These are phyloP conservation scores for Saccharomyces mikatae DNA, from an alignment of 805 yeast genomes.

Conservation along the genomic window DNA sequence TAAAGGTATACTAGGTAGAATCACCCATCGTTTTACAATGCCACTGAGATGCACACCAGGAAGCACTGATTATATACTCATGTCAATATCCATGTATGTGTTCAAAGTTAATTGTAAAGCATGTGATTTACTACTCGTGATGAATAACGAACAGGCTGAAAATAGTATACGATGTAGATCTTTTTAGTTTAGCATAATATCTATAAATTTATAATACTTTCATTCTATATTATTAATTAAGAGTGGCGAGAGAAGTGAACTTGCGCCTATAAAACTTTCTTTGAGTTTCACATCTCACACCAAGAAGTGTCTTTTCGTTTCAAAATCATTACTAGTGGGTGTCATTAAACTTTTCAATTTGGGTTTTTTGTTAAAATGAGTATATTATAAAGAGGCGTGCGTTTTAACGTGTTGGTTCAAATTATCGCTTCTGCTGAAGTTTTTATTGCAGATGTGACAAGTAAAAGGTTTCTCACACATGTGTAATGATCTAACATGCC, in stretches of 20 bases:
- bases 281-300: not conserved
- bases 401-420: slow-evolving; percentile 59
- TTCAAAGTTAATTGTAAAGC: not conserved
- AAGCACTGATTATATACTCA: not conserved
- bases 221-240: not conserved
- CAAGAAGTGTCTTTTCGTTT: not conserved
- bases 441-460: slow-evolving; percentile 53
- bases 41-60: not conserved
- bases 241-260: not conserved
- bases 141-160: not conserved
- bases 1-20: not conserved
- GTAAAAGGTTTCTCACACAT: slow-evolving; percentile 64
- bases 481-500: slow-evolving; percentile 68
- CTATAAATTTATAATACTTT: not conserved
- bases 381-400: slow-evolving; percentile 30
- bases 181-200: not conserved
- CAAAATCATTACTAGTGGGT: not conserved
- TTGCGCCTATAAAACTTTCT: not conserved
- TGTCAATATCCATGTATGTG: not conserved
- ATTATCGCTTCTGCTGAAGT: slow-evolving; percentile 61
- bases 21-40: not conserved
- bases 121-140: not conserved
- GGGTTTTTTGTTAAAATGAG: not conserved
- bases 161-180: not conserved
- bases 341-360: slow-evolving; percentile 3